phyloP scores from a whole-genome alignment of 2,329 filamentous ascomycete species.

The Trichoderma breve region DNA sequence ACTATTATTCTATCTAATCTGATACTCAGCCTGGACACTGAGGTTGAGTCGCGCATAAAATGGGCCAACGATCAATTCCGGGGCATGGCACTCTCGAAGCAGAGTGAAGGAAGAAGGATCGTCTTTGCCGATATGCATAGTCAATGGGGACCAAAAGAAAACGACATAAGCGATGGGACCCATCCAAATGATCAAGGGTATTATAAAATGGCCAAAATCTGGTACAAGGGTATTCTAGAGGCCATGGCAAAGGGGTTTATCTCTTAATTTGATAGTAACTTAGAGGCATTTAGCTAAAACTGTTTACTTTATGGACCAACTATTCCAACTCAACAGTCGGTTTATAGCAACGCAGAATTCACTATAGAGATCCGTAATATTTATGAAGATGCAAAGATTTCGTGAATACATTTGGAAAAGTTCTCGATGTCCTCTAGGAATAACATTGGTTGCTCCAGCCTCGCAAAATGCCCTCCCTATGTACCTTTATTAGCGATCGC shows the following conservation, averaged over 20 bases:
- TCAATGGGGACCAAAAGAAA: slow-evolving; percentile 29
- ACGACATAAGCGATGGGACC: slow-evolving; percentile 37
- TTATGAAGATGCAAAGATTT: rapidly evolving
- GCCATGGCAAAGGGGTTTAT: not conserved
- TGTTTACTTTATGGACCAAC: not conserved
- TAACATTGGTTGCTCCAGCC: not conserved
- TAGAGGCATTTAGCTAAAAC: not conserved
- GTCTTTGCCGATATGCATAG: not conserved
- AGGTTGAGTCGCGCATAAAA: not conserved
- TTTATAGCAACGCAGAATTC: not conserved
- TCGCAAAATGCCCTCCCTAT: not conserved
- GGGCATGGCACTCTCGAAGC: not conserved
- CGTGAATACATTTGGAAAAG: not conserved
- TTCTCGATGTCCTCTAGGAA: not conserved
- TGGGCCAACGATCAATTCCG: not conserved
- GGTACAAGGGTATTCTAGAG: slow-evolving; percentile 31
- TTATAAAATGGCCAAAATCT: slow-evolving; percentile 42
- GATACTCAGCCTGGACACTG: not conserved
- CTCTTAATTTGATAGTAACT: not conserved
- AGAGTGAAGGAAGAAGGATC: not conserved
- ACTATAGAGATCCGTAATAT: not conserved
- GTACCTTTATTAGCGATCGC: not conserved
- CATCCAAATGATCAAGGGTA: slow-evolving; percentile 42
- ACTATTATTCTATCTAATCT: not conserved
- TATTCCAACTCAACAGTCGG: not conserved